These are phyloP conservation scores for Solanum clarkiae DNA, from an alignment of 257 asterid genomes.

Conservation along the genomic window DNA sequence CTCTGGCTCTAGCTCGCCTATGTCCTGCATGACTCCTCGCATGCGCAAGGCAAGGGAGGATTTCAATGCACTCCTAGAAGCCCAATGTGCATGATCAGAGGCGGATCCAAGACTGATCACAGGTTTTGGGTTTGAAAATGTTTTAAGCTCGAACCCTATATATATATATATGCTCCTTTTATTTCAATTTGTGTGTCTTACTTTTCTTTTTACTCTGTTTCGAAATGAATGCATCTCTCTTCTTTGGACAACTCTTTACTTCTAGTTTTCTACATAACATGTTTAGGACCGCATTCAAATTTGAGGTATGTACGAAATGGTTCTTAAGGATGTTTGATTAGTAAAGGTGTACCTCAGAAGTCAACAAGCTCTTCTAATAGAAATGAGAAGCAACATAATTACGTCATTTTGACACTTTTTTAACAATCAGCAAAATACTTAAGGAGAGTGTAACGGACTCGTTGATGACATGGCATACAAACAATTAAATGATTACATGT, in stretches of 20 bases:
- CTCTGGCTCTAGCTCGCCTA: conserved; percentile 18
- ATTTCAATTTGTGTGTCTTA: not conserved
- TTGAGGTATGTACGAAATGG: not conserved
- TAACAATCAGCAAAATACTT: no score
- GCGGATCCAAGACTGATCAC: not conserved
- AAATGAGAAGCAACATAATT: no score
- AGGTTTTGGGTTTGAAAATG: not conserved
- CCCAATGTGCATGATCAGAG: conserved; percentile 33
- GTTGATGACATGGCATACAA: no score
- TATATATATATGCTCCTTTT: not conserved
- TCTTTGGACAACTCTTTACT: not conserved
- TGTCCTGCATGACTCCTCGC: conserved; percentile 37
- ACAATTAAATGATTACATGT: no score
- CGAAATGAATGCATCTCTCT: not conserved
- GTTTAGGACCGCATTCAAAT: not conserved
- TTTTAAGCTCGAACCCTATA: not conserved
- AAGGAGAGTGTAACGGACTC: no score
- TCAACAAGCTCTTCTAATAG: no score
- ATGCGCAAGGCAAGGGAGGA: conserved; percentile 45
- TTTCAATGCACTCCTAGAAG: conserved; percentile 54
- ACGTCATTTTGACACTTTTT: no score
- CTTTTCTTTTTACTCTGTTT: not conserved
- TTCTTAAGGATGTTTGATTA: not conserved
- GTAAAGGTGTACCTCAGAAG: not conserved
- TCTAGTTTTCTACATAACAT: not conserved